phyloP scores from a whole-genome alignment of 1,139 yeast genomes.

The Suhomyces yuchorum region DNA sequence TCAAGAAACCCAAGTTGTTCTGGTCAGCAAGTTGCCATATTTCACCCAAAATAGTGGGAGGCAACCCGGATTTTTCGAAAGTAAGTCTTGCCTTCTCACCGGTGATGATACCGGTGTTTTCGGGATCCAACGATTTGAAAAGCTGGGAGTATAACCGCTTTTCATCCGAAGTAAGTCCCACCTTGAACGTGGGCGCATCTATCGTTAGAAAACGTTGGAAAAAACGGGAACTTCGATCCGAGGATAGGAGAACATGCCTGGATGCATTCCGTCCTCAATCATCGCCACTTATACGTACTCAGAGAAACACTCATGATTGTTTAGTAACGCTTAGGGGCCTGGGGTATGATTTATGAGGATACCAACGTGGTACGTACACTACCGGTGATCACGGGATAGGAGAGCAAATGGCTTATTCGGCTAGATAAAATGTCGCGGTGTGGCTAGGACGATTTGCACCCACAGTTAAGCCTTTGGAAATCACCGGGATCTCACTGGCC shows the following conservation, averaged over 20 bases:
- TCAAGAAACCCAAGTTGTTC: constrained; percentile 80
- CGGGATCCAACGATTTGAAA: constrained; percentile 79
- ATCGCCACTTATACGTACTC: constrained; percentile 24
- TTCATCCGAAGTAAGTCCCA: constrained; percentile 75
- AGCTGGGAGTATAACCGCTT: constrained; percentile 69
- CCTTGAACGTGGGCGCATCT: constrained; percentile 42
- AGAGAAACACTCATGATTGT: constrained; percentile 29
- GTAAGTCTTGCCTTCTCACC: constrained; percentile 89
- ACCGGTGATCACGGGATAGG: not conserved
- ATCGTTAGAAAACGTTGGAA: constrained; percentile 13
- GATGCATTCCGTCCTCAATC: not conserved
- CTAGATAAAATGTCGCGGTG: constrained; percentile 1
- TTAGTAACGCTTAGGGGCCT: not conserved
- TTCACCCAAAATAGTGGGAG: constrained; percentile 78
- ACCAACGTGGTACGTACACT: constrained; percentile 1
- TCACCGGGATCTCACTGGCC: too few relatives aligned
- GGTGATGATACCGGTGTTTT: constrained; percentile 77
- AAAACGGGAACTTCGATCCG: not conserved
- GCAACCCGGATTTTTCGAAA: constrained; percentile 83
- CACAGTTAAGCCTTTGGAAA: not conserved
- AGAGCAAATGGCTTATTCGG: not conserved
- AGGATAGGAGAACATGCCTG: not conserved
- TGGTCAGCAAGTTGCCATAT: constrained; percentile 93
- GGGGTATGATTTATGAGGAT: constrained; percentile 7
- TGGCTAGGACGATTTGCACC: not conserved